These are phyloP conservation scores for Auxenochlorella protothecoides DNA, from an alignment of 139 green algal genomes.

Conservation along the genomic window DNA sequence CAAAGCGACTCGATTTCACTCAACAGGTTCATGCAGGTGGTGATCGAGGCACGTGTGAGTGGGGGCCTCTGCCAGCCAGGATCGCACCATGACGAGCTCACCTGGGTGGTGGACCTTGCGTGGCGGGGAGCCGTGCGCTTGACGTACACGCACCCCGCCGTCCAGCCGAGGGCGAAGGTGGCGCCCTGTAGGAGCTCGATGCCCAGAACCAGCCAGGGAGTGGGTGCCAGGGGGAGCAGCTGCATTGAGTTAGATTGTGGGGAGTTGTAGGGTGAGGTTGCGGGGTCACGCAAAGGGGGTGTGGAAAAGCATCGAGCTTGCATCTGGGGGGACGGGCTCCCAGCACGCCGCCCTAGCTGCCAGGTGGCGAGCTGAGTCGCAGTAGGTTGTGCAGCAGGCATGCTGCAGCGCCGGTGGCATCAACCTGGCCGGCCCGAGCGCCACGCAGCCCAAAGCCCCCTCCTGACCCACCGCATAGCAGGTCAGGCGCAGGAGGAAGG, in stretches of 20 bases:
- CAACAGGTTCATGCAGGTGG: too few species aligned
- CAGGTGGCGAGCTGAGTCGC: too few species aligned
- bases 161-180: slow-evolving; percentile 32
- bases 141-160: slow-evolving; percentile 18
- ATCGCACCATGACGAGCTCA: not conserved
- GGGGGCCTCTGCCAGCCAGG: not conserved
- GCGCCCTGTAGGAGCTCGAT: slow-evolving; percentile 31
- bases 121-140: slow-evolving; percentile 11
- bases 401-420: too few species aligned
- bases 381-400: too few species aligned
- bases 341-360: too few species aligned
- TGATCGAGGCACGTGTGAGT: not conserved
- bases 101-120: slow-evolving; percentile 9
- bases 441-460: too few species aligned
- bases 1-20: too few species aligned
- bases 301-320: too few species aligned
- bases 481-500: slow-evolving; percentile 11
- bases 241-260: not conserved
- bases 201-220: slow-evolving; percentile 26
- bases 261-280: not conserved
- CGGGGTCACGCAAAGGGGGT: too few species aligned
- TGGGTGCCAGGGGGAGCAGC: slow-evolving; percentile 8
- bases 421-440: too few species aligned
- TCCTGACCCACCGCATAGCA: slow-evolving; percentile 5
- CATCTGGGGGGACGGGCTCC: too few species aligned